Conservation (phyloP, 805 yeast genomes). For the Ogataea polymorpha region DNA sequence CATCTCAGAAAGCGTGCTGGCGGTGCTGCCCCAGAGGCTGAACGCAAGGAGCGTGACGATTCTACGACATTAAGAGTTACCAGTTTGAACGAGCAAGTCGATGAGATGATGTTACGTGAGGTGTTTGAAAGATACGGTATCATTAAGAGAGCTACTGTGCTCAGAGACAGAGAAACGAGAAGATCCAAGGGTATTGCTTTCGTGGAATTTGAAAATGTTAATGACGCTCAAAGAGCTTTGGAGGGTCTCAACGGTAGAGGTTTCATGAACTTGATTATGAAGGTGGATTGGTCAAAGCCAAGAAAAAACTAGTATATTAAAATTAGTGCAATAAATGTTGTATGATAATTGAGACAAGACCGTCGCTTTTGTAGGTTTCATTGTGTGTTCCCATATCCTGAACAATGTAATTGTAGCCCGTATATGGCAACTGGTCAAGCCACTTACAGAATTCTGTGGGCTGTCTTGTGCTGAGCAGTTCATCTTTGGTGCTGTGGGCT, state of each 20-base stretch:
- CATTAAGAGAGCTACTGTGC: constrained; percentile 73
- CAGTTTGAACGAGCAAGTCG: constrained; percentile 81
- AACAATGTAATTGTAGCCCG: constrained; percentile 20
- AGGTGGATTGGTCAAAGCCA: constrained; percentile 59
- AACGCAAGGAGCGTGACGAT: constrained; percentile 66
- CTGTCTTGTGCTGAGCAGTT: constrained; percentile 53
- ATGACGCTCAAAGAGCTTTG: constrained; percentile 73
- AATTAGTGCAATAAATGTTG: constrained; percentile 6
- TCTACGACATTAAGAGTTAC: constrained; percentile 84
- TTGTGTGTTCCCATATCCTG: constrained; percentile 61
- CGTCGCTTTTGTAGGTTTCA: constrained; percentile 50
- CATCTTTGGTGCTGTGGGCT: constrained; percentile 66
- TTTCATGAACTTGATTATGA: constrained; percentile 81
- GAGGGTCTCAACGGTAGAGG: constrained; percentile 83
- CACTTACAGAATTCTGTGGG: constrained; percentile 37
- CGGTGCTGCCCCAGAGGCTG: constrained; percentile 35
- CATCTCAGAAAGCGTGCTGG: constrained; percentile 45
- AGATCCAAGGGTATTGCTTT: constrained; percentile 95
- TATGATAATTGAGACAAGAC: constrained; percentile 28
- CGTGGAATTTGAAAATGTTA: constrained; percentile 70
- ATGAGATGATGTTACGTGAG: constrained; percentile 77
- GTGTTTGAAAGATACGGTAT: constrained; percentile 67
- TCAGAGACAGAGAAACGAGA: constrained; percentile 90
- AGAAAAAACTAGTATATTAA: constrained; percentile 14
- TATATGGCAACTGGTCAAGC: constrained; percentile 24